Base-by-base conservation (phyloP, 768 basidiomycete genomes). In the Rhodotorula taiwanensis region DNA sequence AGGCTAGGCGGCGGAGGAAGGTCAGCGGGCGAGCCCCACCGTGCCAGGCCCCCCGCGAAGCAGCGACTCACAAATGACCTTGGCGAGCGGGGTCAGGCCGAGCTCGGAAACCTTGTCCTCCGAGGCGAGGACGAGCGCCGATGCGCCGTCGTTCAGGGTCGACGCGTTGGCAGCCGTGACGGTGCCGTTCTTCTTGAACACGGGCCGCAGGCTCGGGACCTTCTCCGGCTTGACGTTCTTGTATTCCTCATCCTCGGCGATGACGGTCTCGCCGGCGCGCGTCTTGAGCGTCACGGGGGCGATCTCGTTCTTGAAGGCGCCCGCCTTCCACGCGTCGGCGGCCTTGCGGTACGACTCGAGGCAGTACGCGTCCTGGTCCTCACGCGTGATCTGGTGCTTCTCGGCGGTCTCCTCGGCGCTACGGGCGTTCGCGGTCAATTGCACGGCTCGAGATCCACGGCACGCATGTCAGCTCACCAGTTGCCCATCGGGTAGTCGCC, bases 401-500 rank as follows among this genome's bases (percentile, higher is more conserved):
- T 81, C 83, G 21, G 92, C 89, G 33, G 88, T 83, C 71, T 80
- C 75, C 78, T 99, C 95, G 71, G 84, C 94, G 75, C 51, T 52
- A 34, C n/a, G 14, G 66, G 64, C n/a, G 4, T 1, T 36, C 18
- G 4, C 15, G 30, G 8, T 6, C 28, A 25, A 42, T 9, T 9
- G 15, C n/a, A 11, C 18, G 8, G 50, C 23, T 8, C n/a, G 28
- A 28, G n/a, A 44, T 21, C 5, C 4, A 4, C 9, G 16, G 2
- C 16, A 39, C 14, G 16, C 23, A 10, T 11, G 43, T 9, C 4
- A 55, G 55, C 33, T 21, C 34, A 52, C 51, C 94, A 98, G 81
- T 89, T 89, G 60, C 95, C 95, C 95, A 99, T 99, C 34, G 91
- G 86, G 74, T 90, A 88, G 78, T 97, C 85, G 81, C 95, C 92